Evolutionary conservation across 257 asterid species (phyloP).

Genomic region (Lantana camara): DNA sequence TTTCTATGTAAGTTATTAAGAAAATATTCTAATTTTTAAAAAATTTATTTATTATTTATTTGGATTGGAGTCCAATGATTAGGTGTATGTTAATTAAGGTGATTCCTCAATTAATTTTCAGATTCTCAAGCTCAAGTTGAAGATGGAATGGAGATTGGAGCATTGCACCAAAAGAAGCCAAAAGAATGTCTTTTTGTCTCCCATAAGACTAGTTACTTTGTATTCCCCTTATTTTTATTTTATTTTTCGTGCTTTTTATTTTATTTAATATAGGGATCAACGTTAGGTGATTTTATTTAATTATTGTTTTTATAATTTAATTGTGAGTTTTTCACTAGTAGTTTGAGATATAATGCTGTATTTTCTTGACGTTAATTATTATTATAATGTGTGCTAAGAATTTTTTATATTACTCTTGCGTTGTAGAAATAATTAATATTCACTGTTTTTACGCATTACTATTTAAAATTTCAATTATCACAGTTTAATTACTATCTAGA

Average conservation of each 20-base stretch:
- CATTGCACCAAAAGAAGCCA: not conserved
- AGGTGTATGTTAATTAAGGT: too few relatives aligned
- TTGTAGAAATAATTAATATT: too few relatives aligned
- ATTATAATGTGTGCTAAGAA: not conserved
- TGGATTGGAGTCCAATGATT: too few relatives aligned
- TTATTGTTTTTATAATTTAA: not conserved
- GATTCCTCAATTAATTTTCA: not conserved
- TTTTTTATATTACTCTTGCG: not conserved
- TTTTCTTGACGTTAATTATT: constrained; percentile 3
- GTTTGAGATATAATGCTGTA: not conserved
- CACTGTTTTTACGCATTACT: too few relatives aligned
- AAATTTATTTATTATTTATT: too few relatives aligned
- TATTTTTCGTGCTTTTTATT: not conserved
- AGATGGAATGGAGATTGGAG: not conserved
- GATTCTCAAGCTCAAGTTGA: not conserved
- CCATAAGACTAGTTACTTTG: not conserved
- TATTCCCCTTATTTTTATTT: not conserved
- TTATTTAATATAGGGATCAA: not conserved
- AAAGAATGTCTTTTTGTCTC: not conserved
- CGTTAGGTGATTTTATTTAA: constrained; percentile 14
- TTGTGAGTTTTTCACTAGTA: constrained; percentile 13
- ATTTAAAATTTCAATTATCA: too few relatives aligned
- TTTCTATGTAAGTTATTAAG: constrained; percentile 50
- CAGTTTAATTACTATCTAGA: too few relatives aligned
- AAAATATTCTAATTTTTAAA: not conserved